Evolutionary conservation across 208 protist species (phyloP).

Genomic region (Naegleria gruberi): DNA sequence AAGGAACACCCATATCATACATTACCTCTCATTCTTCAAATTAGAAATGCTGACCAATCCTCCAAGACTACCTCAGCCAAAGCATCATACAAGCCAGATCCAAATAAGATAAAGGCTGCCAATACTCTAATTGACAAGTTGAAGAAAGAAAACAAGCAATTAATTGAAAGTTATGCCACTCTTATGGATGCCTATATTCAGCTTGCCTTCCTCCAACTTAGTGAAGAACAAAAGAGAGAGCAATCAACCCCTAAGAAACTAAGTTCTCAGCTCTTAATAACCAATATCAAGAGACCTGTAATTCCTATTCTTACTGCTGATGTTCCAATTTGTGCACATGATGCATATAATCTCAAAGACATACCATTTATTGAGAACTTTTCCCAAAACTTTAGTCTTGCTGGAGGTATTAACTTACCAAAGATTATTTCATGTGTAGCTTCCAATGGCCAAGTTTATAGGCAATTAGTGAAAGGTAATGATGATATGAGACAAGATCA

Average conservation of each 20-base stretch:
- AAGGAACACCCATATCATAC: slow-evolving; percentile 1
- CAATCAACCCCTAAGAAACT: neutral
- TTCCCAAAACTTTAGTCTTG: slow-evolving; percentile 51
- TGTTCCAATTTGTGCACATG: neutral
- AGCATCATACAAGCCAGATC: neutral
- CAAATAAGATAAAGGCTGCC: neutral
- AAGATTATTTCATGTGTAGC: slow-evolving; percentile 73
- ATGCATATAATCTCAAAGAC: neutral
- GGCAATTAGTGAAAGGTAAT: slow-evolving; percentile 58
- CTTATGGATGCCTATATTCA: slow-evolving; percentile 4
- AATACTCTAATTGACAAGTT: neutral
- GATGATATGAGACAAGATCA: slow-evolving; percentile 92
- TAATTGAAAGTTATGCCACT: neutral
- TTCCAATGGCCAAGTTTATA: slow-evolving; percentile 62
- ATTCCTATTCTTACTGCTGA: neutral
- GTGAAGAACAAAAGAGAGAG: neutral
- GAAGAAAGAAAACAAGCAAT: neutral
- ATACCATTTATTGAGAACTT: slow-evolving; percentile 39
- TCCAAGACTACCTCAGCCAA: neutral
- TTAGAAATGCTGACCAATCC: neutral
- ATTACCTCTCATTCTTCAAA: neutral
- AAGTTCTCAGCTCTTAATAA: neutral
- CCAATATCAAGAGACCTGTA: neutral
- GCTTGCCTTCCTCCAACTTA: neutral
- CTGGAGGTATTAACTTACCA: slow-evolving; percentile 87